phyloP scores from a whole-genome alignment of 805 yeast genomes.

The Kodamaea neixiangensis region DNA sequence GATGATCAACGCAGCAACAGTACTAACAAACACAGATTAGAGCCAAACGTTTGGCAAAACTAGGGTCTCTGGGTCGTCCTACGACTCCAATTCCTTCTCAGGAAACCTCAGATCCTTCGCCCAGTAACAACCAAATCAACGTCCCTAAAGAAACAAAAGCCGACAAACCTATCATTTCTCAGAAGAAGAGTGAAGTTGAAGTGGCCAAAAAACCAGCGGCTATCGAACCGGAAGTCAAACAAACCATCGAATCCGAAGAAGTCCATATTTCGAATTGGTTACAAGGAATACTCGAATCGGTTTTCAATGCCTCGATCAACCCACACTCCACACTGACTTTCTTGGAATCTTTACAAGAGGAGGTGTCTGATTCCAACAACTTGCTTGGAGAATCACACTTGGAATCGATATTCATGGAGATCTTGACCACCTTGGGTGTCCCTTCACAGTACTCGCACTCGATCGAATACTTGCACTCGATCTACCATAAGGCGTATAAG shows the following conservation, averaged over 20 bases:
- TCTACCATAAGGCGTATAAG: slow-evolving; percentile 45
- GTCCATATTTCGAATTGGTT: slow-evolving; percentile 43
- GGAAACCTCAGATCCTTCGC: neutral
- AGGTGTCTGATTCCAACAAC: slow-evolving; percentile 16
- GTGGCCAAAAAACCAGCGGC: slow-evolving; percentile 4
- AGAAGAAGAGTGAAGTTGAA: neutral
- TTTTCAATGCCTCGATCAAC: slow-evolving; percentile 38
- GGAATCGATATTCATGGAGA: slow-evolving; percentile 57
- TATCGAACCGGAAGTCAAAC: neutral
- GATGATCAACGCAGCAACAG: neutral
- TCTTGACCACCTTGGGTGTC: slow-evolving; percentile 56
- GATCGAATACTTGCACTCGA: slow-evolving; percentile 46
- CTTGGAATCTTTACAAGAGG: slow-evolving; percentile 27
- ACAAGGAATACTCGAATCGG: slow-evolving; percentile 33
- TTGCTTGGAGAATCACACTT: slow-evolving; percentile 26
- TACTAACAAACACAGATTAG: slow-evolving; percentile 36
- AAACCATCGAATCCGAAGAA: slow-evolving; percentile 13
- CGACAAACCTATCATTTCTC: neutral
- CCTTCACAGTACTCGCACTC: slow-evolving; percentile 36
- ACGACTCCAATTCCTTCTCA: neutral
- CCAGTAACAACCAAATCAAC: neutral
- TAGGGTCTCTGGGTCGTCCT: neutral
- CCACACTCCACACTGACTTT: slow-evolving; percentile 18
- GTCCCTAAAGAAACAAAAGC: neutral
- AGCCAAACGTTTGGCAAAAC: slow-evolving; percentile 53